Base-by-base conservation (phyloP, 2,329 filamentous ascomycete genomes). In the Phaeosphaeriaceae sp. region DNA sequence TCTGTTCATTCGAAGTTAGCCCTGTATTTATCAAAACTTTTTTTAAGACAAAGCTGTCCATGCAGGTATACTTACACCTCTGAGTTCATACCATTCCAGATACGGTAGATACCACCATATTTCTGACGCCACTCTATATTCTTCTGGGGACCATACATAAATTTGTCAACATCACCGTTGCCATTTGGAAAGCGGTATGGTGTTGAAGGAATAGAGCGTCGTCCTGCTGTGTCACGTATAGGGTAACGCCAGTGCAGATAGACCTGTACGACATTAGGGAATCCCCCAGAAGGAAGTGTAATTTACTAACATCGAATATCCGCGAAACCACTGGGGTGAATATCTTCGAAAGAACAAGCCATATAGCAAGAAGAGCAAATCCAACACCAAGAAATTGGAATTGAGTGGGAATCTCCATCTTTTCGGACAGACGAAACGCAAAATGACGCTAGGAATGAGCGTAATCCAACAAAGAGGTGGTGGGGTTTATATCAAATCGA, bases 101-200 rank as follows among this genome's bases (percentile, higher is more conserved):
- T 52, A 4, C 62, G 60, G 51, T 78, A 78, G 1, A 76, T 59
- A 1, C 39, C 9, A 2, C 75, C 74, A 56, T 70, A 60, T 41
- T 63, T 38, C 8, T 41, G 39, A 17, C 48, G 50, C 76, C 76
- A 78, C 11, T 43, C 43, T n/a, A 61, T 67, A 29, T 72, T 73
- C 7, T 66, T 54, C 13, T 39, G 28, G 5, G 52, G 47, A 2
- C 75, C 75, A 16, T 71, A 36, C 1, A 78, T 45, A 45, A 78
- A 78, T 50, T 78, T 79, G 5, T 35, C 72, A 2, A 60, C 52
- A 43, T 76, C 67, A 1, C 74, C 76, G 50, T 56, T 35, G 16
- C 56, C 56, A 44, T 59, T 56, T 15, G 56, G 56, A 26, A 30
- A 55, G 2, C 40, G 41, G 39, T 61, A 63, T 1, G 53, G 41